Base-by-base conservation (phyloP, 768 basidiomycete genomes). In the Serpula lacrymans region DNA sequence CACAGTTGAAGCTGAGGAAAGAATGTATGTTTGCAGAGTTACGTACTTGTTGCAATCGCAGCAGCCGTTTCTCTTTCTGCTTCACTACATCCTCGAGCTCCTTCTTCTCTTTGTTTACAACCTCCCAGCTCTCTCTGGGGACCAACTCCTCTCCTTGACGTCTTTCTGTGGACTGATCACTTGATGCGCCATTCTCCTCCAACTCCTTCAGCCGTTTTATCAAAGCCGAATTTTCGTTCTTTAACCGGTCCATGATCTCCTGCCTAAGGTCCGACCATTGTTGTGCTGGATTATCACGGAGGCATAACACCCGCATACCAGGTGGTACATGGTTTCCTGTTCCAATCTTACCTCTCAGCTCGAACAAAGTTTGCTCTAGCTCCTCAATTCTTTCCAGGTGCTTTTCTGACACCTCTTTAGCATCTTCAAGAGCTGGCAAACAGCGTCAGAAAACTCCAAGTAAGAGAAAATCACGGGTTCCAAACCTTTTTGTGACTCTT, bases 181-280 rank as follows among this genome's bases (percentile, higher is more conserved):
- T 33, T 6, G 8, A n/a, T 14, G 7, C 31, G 14, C n/a, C 33
- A 11, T 18, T 26, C 21, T 46, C 47, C 53, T 85, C 85, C 4
- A 89, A 62, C 11, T 78, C 80, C 49, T 66, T 70, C 40, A 95
- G 54, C 31, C 84, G 66, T 34, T 71, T 75, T 46, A 95, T 62
- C 14, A 97, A 65, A 2, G 88, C 91, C 32, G 79, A 77, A 54
- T 97, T 99, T 69, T 99, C 95, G 30, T 63, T 67, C 61, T 76
- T 80, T 24, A 97, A 67, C 16, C 83, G 68, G 26, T 92, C 82
- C 67, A 97, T 72, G 14, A 75, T 81, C 16, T 75, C 82, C 47
- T 82, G 75, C 34, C 92, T 73, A 21, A 89, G 65, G 32, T 88
- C 87, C 11, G 77, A 77, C 78, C 90, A 89, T 48, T 82, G 70